Percentiles rank a stretch among this genome's conserved stretches.
These are phyloP conservation scores for Sophora flavescens DNA, from an alignment of 306 rosid genomes.

Conservation along the genomic window DNA sequence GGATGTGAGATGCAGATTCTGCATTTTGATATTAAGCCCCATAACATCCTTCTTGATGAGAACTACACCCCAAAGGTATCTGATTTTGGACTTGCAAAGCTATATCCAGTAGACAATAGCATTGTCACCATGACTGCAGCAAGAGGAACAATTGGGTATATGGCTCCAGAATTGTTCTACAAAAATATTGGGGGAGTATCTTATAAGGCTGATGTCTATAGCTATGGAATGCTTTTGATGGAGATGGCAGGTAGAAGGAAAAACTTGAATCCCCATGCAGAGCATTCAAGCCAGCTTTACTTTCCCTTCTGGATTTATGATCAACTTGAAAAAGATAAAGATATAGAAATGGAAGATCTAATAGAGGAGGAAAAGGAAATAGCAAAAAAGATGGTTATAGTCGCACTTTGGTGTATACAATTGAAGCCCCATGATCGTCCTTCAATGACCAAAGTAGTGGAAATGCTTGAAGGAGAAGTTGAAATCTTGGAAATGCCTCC, in stretches of 20 bases:
- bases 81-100: no score
- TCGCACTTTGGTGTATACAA: no score
- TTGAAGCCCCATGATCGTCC: constrained; percentile 48
- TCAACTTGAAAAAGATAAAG: neutral
- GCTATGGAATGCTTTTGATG: constrained; percentile 46
- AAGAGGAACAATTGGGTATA: no score
- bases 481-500: constrained; percentile 43
- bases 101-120: no score
- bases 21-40: no score
- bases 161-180: no score
- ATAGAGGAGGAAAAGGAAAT: constrained; percentile 3
- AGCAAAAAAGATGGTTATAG: neutral
- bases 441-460: constrained; percentile 42
- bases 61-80: no score
- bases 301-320: constrained; percentile 44
- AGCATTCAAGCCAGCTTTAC: constrained; percentile 46
- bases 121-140: no score
- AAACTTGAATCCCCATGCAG: constrained; percentile 6
- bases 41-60: no score
- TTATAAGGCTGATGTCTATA: no score
- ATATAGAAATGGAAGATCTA: constrained; percentile 1
- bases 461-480: constrained; percentile 50
- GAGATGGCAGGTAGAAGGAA: constrained; percentile 28
- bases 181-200: no score
- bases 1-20: no score